A percentile compares a stretch with the other conserved stretches of the same genome.
These are phyloP conservation scores for Naematelia aurantialba DNA, from an alignment of 768 basidiomycete genomes.

Conservation along the genomic window DNA sequence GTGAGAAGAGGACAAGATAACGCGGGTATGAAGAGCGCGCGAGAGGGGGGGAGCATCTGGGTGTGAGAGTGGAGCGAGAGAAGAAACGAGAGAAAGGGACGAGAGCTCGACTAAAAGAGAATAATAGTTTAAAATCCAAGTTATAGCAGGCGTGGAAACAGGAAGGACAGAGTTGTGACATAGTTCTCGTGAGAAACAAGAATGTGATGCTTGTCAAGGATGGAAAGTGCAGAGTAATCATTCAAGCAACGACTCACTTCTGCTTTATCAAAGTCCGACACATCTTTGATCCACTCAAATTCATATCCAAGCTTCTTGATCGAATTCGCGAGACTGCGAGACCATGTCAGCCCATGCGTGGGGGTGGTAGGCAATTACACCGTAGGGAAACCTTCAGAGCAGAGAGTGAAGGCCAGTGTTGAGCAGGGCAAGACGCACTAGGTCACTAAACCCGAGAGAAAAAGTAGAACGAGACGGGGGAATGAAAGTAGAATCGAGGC, in stretches of 20 bases:
- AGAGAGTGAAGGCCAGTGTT: neutral
- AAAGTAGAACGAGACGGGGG: too few relatives aligned
- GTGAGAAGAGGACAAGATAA: neutral
- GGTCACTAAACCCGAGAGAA: too few relatives aligned
- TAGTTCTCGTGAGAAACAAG: too few relatives aligned
- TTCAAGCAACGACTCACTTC: constrained; percentile 60
- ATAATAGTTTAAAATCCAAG: neutral
- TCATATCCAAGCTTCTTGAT: constrained; percentile 74
- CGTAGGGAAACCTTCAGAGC: neutral
- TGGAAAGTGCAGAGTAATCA: too few relatives aligned
- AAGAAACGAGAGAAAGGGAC: constrained; percentile 9
- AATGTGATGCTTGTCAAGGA: too few relatives aligned
- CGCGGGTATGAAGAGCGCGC: neutral
- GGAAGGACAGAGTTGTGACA: too few relatives aligned
- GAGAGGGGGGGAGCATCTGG: neutral
- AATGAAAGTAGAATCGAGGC: too few relatives aligned
- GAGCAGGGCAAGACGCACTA: neutral
- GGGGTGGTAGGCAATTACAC: neutral
- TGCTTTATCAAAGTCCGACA: constrained; percentile 78
- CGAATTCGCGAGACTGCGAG: constrained; percentile 81
- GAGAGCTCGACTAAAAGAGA: neutral
- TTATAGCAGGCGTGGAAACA: too few relatives aligned
- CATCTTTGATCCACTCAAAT: constrained; percentile 80
- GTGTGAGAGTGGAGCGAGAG: neutral
- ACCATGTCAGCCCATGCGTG: neutral